Conservation (phyloP, 2,329 filamentous ascomycete species). For the Gliomastix tumulicola region DNA sequence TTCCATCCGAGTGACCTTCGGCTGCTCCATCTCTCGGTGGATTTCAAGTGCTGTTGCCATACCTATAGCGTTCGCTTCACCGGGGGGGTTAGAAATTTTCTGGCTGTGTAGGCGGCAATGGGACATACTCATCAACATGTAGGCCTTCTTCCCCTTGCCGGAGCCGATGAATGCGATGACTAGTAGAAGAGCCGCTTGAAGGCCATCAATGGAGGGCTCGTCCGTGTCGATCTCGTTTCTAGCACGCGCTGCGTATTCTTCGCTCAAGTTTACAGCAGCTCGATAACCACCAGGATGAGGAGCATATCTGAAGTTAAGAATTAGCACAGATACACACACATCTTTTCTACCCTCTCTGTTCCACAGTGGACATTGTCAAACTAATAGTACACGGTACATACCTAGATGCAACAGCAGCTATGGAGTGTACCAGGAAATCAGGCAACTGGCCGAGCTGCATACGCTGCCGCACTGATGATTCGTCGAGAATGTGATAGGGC, state of each 20-base stretch:
- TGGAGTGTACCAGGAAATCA: conserved; percentile 43
- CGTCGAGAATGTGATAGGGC: conserved; percentile 75
- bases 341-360: too few relatives aligned
- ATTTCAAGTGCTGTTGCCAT: conserved; percentile 80
- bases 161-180: conserved; percentile 69
- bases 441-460: conserved; percentile 63
- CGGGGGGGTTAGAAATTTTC: conserved; percentile 19
- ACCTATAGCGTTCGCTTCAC: conserved; percentile 62
- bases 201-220: conserved; percentile 69
- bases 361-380: background rate
- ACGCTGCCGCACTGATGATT: conserved; percentile 65
- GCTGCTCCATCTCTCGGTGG: conserved; percentile 65
- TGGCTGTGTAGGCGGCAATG: background rate
- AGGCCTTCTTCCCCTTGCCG: conserved; percentile 77
- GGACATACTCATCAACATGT: conserved; percentile 70
- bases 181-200: conserved; percentile 71
- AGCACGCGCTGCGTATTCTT: conserved; percentile 66
- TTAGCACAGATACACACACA: conserved; percentile 6
- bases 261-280: conserved; percentile 59
- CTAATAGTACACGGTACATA: conserved; percentile 20
- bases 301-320: conserved; percentile 49
- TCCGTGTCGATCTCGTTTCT: conserved; percentile 69
- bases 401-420: conserved; percentile 58
- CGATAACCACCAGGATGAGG: conserved; percentile 61
- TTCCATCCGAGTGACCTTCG: conserved; percentile 55